Conservation (phyloP, 495 filamentous ascomycete genomes). For the Neurospora discreta region DNA sequence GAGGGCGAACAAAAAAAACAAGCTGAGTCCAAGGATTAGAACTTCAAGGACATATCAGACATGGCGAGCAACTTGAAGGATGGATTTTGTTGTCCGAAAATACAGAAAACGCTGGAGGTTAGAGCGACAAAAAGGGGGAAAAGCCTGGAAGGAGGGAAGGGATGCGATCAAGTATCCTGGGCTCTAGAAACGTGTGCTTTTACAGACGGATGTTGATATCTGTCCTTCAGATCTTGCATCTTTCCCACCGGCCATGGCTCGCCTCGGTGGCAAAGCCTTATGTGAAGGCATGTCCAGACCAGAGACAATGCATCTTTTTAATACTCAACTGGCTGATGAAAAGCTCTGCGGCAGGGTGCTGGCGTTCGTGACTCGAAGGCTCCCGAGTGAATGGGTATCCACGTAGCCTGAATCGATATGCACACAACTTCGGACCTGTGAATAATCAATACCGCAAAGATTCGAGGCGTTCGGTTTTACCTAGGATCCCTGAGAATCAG, state of each 20-base stretch:
- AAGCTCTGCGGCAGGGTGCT: not conserved
- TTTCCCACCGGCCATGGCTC: not conserved
- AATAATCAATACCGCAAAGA: too few relatives aligned
- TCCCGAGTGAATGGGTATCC: not conserved
- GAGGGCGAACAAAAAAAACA: too few relatives aligned
- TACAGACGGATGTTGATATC: not conserved
- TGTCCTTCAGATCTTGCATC: not conserved
- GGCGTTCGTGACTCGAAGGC: accelerated
- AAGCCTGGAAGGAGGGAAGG: not conserved
- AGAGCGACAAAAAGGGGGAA: too few relatives aligned
- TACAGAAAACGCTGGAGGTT: not conserved
- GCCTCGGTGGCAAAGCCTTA: not conserved
- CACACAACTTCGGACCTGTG: not conserved
- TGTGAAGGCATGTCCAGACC: not conserved
- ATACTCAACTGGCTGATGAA: not conserved
- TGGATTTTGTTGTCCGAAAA: not conserved
- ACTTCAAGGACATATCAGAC: too few relatives aligned
- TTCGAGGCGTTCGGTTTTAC: too few relatives aligned
- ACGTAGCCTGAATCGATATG: not conserved
- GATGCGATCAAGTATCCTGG: not conserved
- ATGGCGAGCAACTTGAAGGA: not conserved
- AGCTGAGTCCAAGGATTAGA: too few relatives aligned
- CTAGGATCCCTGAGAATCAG: too few relatives aligned
- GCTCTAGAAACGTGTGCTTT: not conserved
- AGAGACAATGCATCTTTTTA: not conserved